These are phyloP conservation scores for Alternaria postmessia DNA, from an alignment of 2,329 filamentous ascomycete genomes.

Conservation along the genomic window DNA sequence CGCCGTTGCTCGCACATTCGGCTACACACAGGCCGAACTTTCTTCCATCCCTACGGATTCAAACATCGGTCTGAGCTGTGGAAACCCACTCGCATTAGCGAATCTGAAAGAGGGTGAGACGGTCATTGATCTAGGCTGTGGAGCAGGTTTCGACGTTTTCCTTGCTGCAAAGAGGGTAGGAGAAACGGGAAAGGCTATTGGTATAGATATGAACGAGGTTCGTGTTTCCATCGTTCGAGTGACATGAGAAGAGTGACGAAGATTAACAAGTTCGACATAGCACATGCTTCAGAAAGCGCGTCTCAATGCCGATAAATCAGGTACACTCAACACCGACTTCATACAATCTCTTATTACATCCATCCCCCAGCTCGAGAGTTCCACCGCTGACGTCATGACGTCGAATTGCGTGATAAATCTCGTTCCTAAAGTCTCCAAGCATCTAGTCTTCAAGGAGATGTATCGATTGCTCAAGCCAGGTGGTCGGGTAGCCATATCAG, in stretches of 20 bases:
- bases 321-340: slow-evolving; percentile 59
- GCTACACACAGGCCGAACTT: slow-evolving; percentile 56
- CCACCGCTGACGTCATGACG: not conserved
- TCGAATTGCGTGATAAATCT: not conserved
- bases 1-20: slow-evolving; percentile 22
- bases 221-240: not conserved
- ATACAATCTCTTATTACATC: slow-evolving; percentile 34
- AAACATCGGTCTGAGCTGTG: slow-evolving; percentile 64
- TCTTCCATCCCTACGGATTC: slow-evolving; percentile 56
- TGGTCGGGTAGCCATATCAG: slow-evolving; percentile 66
- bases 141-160: slow-evolving; percentile 67
- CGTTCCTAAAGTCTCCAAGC: slow-evolving; percentile 29
- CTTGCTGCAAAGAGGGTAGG: slow-evolving; percentile 62
- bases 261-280: slow-evolving; percentile 42
- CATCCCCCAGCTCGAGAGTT: not conserved
- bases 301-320: slow-evolving; percentile 53
- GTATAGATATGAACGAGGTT: slow-evolving; percentile 69
- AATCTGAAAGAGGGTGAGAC: slow-evolving; percentile 63
- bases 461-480: slow-evolving; percentile 64
- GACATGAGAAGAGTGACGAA: not conserved
- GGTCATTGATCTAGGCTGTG: slow-evolving; percentile 65
- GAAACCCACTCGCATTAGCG: slow-evolving; percentile 62
- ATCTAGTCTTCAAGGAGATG: slow-evolving; percentile 63
- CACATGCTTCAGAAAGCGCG: slow-evolving; percentile 64
- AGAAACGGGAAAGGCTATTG: slow-evolving; percentile 59